Evolutionary conservation across 495 filamentous ascomycete species (phyloP).

Genomic region (Penicillium waksmanii): DNA sequence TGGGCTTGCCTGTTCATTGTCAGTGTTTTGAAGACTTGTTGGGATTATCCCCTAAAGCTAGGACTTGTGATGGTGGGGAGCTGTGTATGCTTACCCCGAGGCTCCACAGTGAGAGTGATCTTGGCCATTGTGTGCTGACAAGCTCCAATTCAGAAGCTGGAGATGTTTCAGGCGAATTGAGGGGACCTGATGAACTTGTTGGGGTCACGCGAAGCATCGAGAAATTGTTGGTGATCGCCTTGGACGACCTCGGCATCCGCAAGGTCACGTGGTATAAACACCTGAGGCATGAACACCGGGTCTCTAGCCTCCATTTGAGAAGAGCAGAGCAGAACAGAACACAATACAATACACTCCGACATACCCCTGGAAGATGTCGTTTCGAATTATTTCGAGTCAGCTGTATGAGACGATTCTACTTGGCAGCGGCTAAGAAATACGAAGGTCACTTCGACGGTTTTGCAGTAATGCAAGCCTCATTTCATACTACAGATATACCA

Average conservation of each 20-base stretch:
- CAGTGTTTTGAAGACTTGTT: conserved; percentile 3
- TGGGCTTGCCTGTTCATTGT: conserved; percentile 55
- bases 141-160: conserved; percentile 6
- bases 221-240: conserved; percentile 10
- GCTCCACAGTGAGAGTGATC: conserved; percentile 43
- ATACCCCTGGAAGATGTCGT: too few species aligned
- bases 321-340: too few species aligned
- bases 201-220: conserved; percentile 11
- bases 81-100: conserved; percentile 40
- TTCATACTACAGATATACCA: not conserved
- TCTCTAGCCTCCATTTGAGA: not conserved
- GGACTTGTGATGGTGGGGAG: not conserved
- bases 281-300: conserved; percentile 16
- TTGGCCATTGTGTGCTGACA: conserved; percentile 32
- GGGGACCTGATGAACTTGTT: conserved; percentile 11
- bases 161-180: not conserved
- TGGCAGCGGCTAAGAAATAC: not conserved
- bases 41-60: not conserved
- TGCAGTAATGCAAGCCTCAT: not conserved
- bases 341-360: too few species aligned
- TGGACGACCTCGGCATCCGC: conserved; percentile 21
- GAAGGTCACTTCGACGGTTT: not conserved
- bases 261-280: conserved; percentile 20
- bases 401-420: too few species aligned
- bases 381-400: too few species aligned